Conservation (phyloP, 169 alveolate genomes). For the Toxoplasma gondii region DNA sequence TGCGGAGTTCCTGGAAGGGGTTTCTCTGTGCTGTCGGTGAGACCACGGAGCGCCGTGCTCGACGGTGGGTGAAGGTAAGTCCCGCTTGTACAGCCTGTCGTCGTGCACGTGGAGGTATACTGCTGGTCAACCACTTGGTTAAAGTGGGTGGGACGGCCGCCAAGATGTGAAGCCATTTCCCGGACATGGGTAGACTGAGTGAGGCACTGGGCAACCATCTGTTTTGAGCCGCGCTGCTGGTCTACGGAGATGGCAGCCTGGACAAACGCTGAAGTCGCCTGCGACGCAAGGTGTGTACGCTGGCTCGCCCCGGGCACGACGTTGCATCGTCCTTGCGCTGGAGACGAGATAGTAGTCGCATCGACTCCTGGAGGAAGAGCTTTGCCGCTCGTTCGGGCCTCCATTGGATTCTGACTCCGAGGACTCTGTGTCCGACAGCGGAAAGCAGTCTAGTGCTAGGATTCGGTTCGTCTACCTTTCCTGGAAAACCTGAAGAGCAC, state of each 20-base stretch:
- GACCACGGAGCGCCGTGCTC: neutral
- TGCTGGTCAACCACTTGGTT: neutral
- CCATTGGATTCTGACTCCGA: neutral
- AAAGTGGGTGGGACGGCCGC: neutral
- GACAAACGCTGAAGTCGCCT: neutral
- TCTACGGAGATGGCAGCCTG: conserved; percentile 13
- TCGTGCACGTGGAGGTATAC: neutral
- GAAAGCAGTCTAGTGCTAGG: too few relatives aligned
- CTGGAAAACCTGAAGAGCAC: too few relatives aligned
- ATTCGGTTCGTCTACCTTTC: too few relatives aligned
- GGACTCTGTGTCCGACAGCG: too few relatives aligned
- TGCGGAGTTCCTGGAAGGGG: neutral
- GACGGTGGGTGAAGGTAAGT: neutral
- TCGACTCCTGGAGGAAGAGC: neutral
- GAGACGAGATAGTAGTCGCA: neutral
- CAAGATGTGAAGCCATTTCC: neutral
- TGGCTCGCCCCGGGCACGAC: conserved; percentile 2
- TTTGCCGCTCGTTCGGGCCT: neutral
- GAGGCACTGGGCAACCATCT: conserved; percentile 37
- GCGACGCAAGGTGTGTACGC: neutral
- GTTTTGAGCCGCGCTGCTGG: conserved; percentile 10
- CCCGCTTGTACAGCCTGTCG: neutral
- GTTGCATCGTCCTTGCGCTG: neutral
- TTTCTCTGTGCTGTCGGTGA: neutral
- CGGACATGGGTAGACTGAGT: neutral